Base-by-base conservation (phyloP, 2,329 filamentous ascomycete species). In the Chrysoporthe cubensis region DNA sequence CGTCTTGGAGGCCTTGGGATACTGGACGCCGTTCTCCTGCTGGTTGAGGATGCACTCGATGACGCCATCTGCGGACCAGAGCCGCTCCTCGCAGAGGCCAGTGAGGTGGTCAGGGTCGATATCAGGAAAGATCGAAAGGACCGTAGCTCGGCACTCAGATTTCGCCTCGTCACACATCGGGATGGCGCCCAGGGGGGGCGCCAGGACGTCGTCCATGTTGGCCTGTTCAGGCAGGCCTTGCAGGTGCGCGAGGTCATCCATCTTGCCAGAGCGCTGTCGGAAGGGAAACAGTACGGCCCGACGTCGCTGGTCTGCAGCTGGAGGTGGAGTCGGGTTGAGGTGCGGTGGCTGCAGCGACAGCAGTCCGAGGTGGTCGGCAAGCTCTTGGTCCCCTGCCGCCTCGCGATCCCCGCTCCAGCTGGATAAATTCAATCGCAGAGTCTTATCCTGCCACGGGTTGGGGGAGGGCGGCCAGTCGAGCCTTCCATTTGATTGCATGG, bases 111-210 rank as follows among this genome's bases (percentile, higher is more conserved):
- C 68, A 0, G 73, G 76, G 67, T 81, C 84, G 2, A 86, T 82
- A 52, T 85, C 80, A 0, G 83, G 81, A 67, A 86, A 84, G 9
- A 84, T 60, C 4, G 66, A 58, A 9, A 78, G 70, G 16, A 81
- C 72, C 3, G 70, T 66, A 18, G 74, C 69, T 42, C 73, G 74
- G 71, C 77, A 81, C n/a, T 62, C 21, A 32, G 65, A 60, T 58
- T 65, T 63, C 13, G 42, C 42, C 50, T 65, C 46, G 34, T 65
- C 52, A 14, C 54, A 54, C 26, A 59, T 8, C 16, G 48, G 43
- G 11, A 16, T 8, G 3, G 16, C 4, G 32, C 26, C 32, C 21
- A 4, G 26, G 26, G 21, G 4, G 26, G 21, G 4, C 13, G 6
- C 37, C n/a, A 9, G n/a, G 3, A 3, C 7, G 18, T 44, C 40